Percentiles rank a stretch among this genome's conserved stretches.
Conservation (phyloP, 768 basidiomycete genomes). For the Grammothele lineata region DNA sequence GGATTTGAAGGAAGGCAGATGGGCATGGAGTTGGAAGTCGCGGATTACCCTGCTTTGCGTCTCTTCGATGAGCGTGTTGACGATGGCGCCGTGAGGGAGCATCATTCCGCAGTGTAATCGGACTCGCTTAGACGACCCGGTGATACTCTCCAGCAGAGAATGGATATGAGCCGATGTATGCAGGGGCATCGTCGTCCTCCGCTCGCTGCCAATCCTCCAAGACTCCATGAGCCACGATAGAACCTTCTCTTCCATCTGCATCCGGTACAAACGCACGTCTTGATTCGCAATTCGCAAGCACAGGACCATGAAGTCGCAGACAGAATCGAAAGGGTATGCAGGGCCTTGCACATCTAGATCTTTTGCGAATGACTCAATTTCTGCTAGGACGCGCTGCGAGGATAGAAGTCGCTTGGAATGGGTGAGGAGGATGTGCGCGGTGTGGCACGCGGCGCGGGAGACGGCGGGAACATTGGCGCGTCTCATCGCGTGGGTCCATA, state of each 20-base stretch:
- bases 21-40: slow-evolving; percentile 66
- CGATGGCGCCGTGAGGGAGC: slow-evolving; percentile 68
- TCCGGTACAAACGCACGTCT: slow-evolving; percentile 78
- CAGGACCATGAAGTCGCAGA: slow-evolving; percentile 74
- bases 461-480: slow-evolving; percentile 62
- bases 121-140: slow-evolving; percentile 46
- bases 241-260: slow-evolving; percentile 86
- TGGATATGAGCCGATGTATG: slow-evolving; percentile 60
- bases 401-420: slow-evolving; percentile 42
- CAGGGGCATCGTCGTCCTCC: slow-evolving; percentile 41
- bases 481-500: slow-evolving; percentile 83
- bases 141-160: slow-evolving; percentile 58
- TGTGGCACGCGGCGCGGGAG: slow-evolving; percentile 78
- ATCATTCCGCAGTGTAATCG: slow-evolving; percentile 44
- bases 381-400: slow-evolving; percentile 54
- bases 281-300: slow-evolving; percentile 70
- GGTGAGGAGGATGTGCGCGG: slow-evolving; percentile 51
- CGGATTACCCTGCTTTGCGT: slow-evolving; percentile 54
- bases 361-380: slow-evolving; percentile 75
- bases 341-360: slow-evolving; percentile 93
- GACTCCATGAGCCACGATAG: slow-evolving; percentile 74
- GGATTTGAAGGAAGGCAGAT: slow-evolving; percentile 36
- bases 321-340: slow-evolving; percentile 80
- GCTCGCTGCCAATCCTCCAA: slow-evolving; percentile 47
- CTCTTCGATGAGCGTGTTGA: slow-evolving; percentile 57